phyloP scores from a whole-genome alignment of 805 yeast genomes.

The Metschnikowia aberdeeniae region DNA sequence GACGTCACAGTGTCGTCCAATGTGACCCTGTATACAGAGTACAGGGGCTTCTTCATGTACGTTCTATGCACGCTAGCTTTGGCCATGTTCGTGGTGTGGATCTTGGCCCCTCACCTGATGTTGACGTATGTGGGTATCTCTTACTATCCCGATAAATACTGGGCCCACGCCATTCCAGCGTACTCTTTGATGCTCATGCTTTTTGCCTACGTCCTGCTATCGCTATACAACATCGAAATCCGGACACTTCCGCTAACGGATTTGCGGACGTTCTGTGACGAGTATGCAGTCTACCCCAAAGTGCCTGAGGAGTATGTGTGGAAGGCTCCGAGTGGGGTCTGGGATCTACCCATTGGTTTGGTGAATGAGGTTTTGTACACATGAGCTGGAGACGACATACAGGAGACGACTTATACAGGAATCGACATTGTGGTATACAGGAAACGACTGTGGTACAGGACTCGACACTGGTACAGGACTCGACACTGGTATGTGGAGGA shows the following conservation, averaged over 20 bases:
- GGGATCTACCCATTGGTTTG: constrained; percentile 74
- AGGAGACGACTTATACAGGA: too few species aligned
- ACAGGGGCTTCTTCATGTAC: constrained; percentile 82
- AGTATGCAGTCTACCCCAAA: constrained; percentile 41
- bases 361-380: constrained; percentile 63
- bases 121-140: constrained; percentile 52
- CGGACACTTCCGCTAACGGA: constrained; percentile 58
- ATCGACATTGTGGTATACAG: too few species aligned
- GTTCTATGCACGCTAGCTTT: constrained; percentile 59
- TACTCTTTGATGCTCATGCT: constrained; percentile 66
- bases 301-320: constrained; percentile 39
- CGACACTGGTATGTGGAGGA: too few species aligned
- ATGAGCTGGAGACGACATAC: not conserved
- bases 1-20: constrained; percentile 57
- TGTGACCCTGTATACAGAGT: constrained; percentile 63
- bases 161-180: constrained; percentile 81
- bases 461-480: too few species aligned
- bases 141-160: constrained; percentile 85
- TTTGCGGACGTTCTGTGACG: constrained; percentile 64
- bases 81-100: constrained; percentile 62
- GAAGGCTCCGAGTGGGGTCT: constrained; percentile 73
- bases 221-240: constrained; percentile 72
- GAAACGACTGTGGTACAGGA: too few species aligned
- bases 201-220: constrained; percentile 66
- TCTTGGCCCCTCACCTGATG: constrained; percentile 59